A percentile compares a stretch with the other conserved stretches of the same genome.
These are phyloP conservation scores for Mortierella sp. DNA, from an alignment of 371 early-diverging fungal species.

Conservation along the genomic window DNA sequence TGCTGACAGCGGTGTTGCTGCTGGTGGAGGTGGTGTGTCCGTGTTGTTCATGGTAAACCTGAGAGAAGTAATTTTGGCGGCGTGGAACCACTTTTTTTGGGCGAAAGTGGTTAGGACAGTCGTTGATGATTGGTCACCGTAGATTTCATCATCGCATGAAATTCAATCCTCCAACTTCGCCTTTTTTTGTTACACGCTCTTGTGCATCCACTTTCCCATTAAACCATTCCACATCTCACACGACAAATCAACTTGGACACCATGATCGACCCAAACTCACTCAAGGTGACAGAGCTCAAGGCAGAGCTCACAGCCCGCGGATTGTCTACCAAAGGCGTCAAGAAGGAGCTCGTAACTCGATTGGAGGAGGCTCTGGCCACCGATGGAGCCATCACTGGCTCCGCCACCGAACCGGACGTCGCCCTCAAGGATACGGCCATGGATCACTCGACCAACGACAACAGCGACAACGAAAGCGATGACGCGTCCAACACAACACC, in stretches of 20 bases:
- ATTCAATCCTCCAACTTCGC: neutral
- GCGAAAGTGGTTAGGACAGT: too few relatives aligned
- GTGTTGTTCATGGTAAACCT: neutral
- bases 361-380: conserved; percentile 68
- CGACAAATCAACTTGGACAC: neutral
- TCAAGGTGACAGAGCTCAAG: conserved; percentile 79
- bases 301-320: conserved; percentile 71
- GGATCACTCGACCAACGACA: conserved; percentile 12
- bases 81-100: neutral
- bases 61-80: neutral
- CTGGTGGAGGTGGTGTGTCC: neutral
- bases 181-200: neutral
- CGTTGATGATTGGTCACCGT: neutral
- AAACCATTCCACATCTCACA: neutral
- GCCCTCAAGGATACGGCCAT: conserved; percentile 24
- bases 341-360: conserved; percentile 78
- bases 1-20: neutral
- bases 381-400: conserved; percentile 36
- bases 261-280: conserved; percentile 49
- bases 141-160: neutral
- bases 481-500: neutral
- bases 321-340: conserved; percentile 77
- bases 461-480: conserved; percentile 25
- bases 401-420: conserved; percentile 37
- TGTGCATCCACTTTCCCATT: neutral